phyloP scores from a whole-genome alignment of 202 grass and related monocot genomes.

The Brachypodium distachyon region DNA sequence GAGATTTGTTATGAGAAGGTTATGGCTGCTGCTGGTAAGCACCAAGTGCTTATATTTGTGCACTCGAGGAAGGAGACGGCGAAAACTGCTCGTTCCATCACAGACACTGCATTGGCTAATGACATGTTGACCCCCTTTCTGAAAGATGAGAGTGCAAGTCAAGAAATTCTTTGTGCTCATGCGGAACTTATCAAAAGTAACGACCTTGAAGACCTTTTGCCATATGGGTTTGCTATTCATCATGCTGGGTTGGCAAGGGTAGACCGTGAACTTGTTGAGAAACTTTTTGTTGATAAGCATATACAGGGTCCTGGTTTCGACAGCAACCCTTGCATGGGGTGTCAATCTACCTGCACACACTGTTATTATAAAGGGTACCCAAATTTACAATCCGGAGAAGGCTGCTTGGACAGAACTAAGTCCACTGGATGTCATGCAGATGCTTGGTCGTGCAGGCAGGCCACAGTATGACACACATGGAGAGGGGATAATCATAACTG shows the following conservation, averaged over 20 bases:
- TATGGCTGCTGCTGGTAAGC: conserved; percentile 66
- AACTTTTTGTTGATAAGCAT: conserved; percentile 66
- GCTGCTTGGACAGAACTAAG: conserved; percentile 84
- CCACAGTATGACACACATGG: conserved; percentile 92
- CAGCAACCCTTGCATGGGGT: conserved; percentile 82
- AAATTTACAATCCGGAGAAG: conserved; percentile 87
- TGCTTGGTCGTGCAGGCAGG: conserved; percentile 87
- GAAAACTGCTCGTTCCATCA: conserved; percentile 75
- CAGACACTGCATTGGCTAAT: conserved; percentile 61
- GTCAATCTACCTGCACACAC: conserved; percentile 86
- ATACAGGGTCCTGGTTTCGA: conserved; percentile 82
- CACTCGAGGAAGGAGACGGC: conserved; percentile 88
- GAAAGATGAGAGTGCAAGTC: conserved; percentile 63
- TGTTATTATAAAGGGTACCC: conserved; percentile 90
- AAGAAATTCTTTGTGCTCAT: conserved; percentile 67
- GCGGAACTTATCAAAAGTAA: conserved; percentile 82
- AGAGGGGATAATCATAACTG: conserved; percentile 79
- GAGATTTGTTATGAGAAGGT: conserved; percentile 89
- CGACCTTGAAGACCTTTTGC: conserved; percentile 78
- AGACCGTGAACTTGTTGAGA: conserved; percentile 71
- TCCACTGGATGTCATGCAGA: conserved; percentile 86
- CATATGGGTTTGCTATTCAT: conserved; percentile 87
- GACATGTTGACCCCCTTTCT: conserved; percentile 55
- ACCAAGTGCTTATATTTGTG: conserved; percentile 89
- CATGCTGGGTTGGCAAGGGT: conserved; percentile 80